Evolutionary conservation across 257 asterid genomes (phyloP), one percentile per base, ranked within the genome.

Genomic region (Solanum clarkiae): DNA sequence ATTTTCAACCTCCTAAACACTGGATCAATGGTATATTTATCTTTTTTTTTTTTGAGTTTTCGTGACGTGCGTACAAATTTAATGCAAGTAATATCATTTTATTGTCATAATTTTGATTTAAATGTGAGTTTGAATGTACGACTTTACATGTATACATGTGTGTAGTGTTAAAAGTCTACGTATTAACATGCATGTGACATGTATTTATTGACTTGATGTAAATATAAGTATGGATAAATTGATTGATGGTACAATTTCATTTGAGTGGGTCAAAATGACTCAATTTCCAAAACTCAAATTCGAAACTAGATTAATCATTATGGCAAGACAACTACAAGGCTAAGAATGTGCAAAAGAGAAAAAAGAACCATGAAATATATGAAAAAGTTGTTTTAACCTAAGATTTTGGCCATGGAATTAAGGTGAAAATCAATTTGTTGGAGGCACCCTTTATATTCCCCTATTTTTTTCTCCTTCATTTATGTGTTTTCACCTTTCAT

Each of bases 1-100:
- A 90, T 71, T 90, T 90, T 85, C 91, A 88, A n/a, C 90, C 91
- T 13, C 36, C 77, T 40, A 69, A 36, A 51, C 12, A 89, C 36
- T 90, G 93, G 93, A 90, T 90, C 6, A 90, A 89, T 82, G 93
- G 93, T 90, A 82, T 14, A 17, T 80, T 77, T 7, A 77, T 77
- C 47, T 26, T 15, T 18, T 12, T 77, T 4, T 12, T 77, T 4
- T 9, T 12, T 18, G 15, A 5, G 13, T 2, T 42, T 36, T 40
- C 10, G 29, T 40, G 1, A n/a, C 0, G 1, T 69, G 5, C 15
- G 2, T 3, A 16, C 4, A 69, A 69, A 57, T 57, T 57, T 57
- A 7, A 57, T 10, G 20, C 8, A 18, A 57, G 26, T 8, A 57
- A 11, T 57, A 4, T 57, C 12, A 1, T 6, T 26, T 26, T 65